Evolutionary conservation across 305 asterid species (phyloP), one percentile per base, ranked within the genome.

Genomic region (Stenogyne calaminthoides): DNA sequence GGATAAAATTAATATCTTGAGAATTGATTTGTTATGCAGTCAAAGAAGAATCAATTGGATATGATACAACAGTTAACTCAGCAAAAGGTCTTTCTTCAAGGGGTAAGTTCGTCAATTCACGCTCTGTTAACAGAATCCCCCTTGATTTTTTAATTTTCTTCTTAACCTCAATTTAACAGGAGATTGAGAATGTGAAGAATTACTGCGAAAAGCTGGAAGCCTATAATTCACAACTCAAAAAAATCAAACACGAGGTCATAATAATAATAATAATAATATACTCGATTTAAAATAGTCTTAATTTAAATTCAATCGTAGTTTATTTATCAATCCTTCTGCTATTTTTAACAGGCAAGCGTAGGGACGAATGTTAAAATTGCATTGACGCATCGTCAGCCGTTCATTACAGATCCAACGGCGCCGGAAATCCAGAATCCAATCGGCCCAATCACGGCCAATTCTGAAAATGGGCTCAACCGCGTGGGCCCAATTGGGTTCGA

Each of bases 401-500:
- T 36, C 58, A 40, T 76, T 29, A 36, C 56, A 27, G 80, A 82
- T 66, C 87, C 71, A 36, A 78, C 59, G 84, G 74, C 61, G 29
- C 72, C n/a, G 42, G 58, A 34, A 3, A 47, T 66, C 12, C 80
- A 63, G 58, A 37, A 4, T 14, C 52, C 52, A 4, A 3, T 25
- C 3, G 29, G 25, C 56, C 80, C 75, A 46, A 32, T 72, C 27
- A 42, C 68, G 62, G 64, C 73, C 11, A 67, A 62, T 3, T 9
- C 80, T 37, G 49, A 42, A 25, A 25, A 61, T 67, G 79, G 80
- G 61, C 60, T 76, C 67, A 76, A 64, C 20, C 32, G 2, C 67
- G 60, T 42, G 82, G 83, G 89, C 77, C 83, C 87, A 80, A 25
- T 37, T 12, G 74, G 65, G 39, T 7, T 81, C 3, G 89, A 81